These are phyloP conservation scores for Euphorbia schlechtendalii DNA, from an alignment of 441 rosid genomes.

Conservation along the genomic window DNA sequence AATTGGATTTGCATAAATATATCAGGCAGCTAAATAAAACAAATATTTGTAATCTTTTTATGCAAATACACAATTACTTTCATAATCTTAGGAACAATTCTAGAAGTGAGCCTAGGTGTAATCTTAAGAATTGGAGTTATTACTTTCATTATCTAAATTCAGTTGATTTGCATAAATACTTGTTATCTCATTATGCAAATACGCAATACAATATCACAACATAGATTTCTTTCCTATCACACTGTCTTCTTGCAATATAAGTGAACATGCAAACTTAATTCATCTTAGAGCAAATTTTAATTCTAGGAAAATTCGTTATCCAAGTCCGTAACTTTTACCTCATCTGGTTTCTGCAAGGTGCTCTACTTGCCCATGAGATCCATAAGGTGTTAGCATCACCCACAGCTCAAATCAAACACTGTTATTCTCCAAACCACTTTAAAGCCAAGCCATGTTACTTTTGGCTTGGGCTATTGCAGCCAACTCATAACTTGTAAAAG, in stretches of 20 bases:
- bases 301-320: slow-evolving; percentile 1
- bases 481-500: slow-evolving; percentile 68
- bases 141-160: too few relatives aligned
- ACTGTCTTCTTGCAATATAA: not conserved
- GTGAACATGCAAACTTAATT: not conserved
- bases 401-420: slow-evolving; percentile 36
- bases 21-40: not conserved
- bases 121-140: too few relatives aligned
- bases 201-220: too few relatives aligned
- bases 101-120: too few relatives aligned
- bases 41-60: too few relatives aligned
- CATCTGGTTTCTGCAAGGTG: slow-evolving; percentile 29
- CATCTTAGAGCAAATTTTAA: not conserved
- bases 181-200: too few relatives aligned
- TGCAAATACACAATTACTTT: too few relatives aligned
- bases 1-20: not conserved
- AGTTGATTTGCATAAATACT: too few relatives aligned
- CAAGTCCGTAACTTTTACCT: slow-evolving; percentile 29
- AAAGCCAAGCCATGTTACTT: slow-evolving; percentile 79
- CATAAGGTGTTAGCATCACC: slow-evolving; percentile 39
- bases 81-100: too few relatives aligned
- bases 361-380: slow-evolving; percentile 32
- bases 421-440: slow-evolving; percentile 69
- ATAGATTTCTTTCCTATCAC: not conserved
- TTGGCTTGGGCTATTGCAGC: slow-evolving; percentile 79